Base-by-base conservation (phyloP, 768 basidiomycete species). In the Pholiota conissans region DNA sequence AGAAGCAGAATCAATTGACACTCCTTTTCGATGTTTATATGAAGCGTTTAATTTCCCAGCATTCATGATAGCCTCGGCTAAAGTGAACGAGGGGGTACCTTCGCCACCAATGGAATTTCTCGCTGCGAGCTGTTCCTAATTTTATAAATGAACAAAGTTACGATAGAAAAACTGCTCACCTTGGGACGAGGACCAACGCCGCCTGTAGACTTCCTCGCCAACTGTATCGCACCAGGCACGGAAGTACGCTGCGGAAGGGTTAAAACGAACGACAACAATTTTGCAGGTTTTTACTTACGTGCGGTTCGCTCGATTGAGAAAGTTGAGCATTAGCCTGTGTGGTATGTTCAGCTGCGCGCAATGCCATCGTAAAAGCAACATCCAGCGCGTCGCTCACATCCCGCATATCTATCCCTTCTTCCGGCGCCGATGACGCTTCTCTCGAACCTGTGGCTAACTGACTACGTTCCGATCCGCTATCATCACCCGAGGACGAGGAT, bases 381-480 rank as follows among this genome's bases (percentile, higher is more conserved):
- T 45, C 45, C 28, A 54, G 27, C 16, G 42, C 53, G 14, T 54
- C 42, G 29, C 53, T 47, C 20, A 54, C n/a, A 45, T 47, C 32
- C 10, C 40, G 27, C 53, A 54, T 54, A 13, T 54, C 53, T 3
- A 54, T 54, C 10, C 53, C 40, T 3, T 45, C 42, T 14, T 24
- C 16, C 6, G 13, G 8, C 14, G 52, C 24, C 4, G 22, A 13
- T 18, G 50, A 40, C 2, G 37, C 27, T 26, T 10, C 52, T 8
- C 27, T 27, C 39, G 24, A 27, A 22, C 24, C 35, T 24, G 18
- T 34, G 5, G 32, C 24, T 9, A 29, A 20, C 20, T 14, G 20
- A 10, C 13, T 20, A 5, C 24, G 7, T 13, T 34, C 50, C 1
- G 50, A 35, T 24, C 3, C 42, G 22, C 42, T 29, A 20, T 45